Evolutionary conservation across 352 stramenopile species (phyloP), one percentile per base, ranked within the genome.

Genomic region (Aphanomyces cochlioides): DNA sequence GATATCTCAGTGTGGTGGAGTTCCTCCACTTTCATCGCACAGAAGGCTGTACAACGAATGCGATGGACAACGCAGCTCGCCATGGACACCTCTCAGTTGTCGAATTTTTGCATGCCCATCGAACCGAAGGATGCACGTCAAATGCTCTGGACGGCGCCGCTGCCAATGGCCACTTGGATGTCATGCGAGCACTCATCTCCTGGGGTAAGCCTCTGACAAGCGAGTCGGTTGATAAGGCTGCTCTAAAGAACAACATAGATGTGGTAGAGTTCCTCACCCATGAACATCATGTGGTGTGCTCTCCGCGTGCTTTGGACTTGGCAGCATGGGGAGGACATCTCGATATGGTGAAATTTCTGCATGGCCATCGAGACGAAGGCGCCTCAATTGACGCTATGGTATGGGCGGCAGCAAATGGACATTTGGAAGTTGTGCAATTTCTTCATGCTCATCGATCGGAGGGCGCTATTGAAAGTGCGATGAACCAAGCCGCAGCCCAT

Each of bases 241-340:
- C 74, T 6, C 60, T 66, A 0, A 54, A 72, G 13, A 72, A 72
- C 3, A 66, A 77, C 47, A 50, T 50, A n/a, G 43, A 50, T n/a
- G 43, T 50, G 1, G 43, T 50, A n/a, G 43, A 12, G 43, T n/a
- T 50, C 43, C 17, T 50, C 10, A 50, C 17, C 10, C 28, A 28
- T 28, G 43, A 50, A 12, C 10, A 12, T 12, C 10, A 12, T 12
- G 43, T n/a, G 43, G 43, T n/a, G 17, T 50, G 43, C 17, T 50
- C 43, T n/a, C 43, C 43, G 10, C 43, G 43, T n/a, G 43, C 43
- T 15, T 17, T 85, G 50, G 75, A 83, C 56, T 72, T 72, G 4
- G 79, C 77, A 10, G 79, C 79, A 10, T 56, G 78, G 13, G 64
- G 76, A 39, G 79, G 77, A 8, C 28, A 72, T 5, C 47, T 83